Evolutionary conservation across 2,329 filamentous ascomycete species (phyloP).

Genomic region (Bipolaris victoriae): DNA sequence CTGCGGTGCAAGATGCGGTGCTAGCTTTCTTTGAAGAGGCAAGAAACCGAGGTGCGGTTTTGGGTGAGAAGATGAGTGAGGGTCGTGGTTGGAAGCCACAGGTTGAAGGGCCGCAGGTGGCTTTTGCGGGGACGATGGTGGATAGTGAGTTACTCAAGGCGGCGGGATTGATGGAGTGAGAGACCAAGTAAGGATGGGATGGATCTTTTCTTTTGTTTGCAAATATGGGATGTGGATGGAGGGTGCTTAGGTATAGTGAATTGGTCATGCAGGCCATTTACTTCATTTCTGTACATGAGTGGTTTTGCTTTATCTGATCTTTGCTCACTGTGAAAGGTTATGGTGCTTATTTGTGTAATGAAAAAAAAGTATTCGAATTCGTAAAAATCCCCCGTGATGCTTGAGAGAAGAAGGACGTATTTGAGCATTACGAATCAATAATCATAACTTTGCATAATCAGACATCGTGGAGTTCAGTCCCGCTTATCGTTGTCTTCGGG

Average conservation of each 20-base stretch:
- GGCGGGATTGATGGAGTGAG: slow-evolving; percentile 28
- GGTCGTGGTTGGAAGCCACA: slow-evolving; percentile 20
- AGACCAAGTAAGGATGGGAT: background rate
- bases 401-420: too few species aligned
- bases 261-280: too few species aligned
- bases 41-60: slow-evolving; percentile 44
- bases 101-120: slow-evolving; percentile 29
- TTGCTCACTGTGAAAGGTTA: too few species aligned
- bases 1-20: slow-evolving; percentile 60
- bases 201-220: background rate
- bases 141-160: slow-evolving; percentile 40
- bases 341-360: too few species aligned
- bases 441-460: background rate
- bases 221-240: too few species aligned
- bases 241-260: too few species aligned
- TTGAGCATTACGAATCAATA: too few species aligned
- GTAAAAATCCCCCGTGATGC: too few species aligned
- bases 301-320: too few species aligned
- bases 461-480: background rate
- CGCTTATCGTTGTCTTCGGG: slow-evolving; percentile 11
- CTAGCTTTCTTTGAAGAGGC: slow-evolving; percentile 68
- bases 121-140: slow-evolving; percentile 40
- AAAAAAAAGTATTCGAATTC: too few species aligned
- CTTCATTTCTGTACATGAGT: too few species aligned
- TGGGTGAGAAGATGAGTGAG: slow-evolving; percentile 1